A percentile compares a stretch with the other conserved stretches of the same genome.
phyloP scores from a whole-genome alignment of 768 basidiomycete species.

The Phanerochaete sordida region DNA sequence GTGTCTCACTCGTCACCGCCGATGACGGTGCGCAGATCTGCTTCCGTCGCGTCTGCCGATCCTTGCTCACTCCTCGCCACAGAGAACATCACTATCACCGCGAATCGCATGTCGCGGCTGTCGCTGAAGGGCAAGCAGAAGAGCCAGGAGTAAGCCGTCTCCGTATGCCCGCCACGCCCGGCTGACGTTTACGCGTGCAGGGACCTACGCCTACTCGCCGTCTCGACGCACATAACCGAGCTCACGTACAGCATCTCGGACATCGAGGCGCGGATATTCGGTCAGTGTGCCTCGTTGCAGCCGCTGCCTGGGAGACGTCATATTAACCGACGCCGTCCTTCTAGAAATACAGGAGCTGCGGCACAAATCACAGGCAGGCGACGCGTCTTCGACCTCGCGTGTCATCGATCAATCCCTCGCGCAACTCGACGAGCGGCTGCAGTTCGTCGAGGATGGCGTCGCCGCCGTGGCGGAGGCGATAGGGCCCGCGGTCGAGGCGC shows the following conservation, averaged over 20 bases:
- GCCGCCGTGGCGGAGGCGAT: slow-evolving; percentile 64
- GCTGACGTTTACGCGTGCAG: slow-evolving; percentile 33
- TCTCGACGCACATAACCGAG: slow-evolving; percentile 85
- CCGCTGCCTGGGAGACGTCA: neutral
- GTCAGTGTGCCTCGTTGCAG: slow-evolving; percentile 35
- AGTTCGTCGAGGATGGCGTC: slow-evolving; percentile 69
- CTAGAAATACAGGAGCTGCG: slow-evolving; percentile 91
- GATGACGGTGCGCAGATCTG: slow-evolving; percentile 56
- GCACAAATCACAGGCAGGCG: slow-evolving; percentile 72
- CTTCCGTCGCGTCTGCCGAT: neutral
- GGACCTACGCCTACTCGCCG: slow-evolving; percentile 70
- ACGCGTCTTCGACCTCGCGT: slow-evolving; percentile 54
- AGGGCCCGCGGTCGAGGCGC: slow-evolving; percentile 49
- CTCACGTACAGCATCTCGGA: slow-evolving; percentile 84
- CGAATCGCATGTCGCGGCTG: slow-evolving; percentile 38
- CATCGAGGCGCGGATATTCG: slow-evolving; percentile 89
- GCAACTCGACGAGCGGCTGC: slow-evolving; percentile 74
- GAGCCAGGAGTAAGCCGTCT: slow-evolving; percentile 64
- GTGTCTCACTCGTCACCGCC: slow-evolving; percentile 46
- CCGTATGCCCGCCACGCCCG: slow-evolving; percentile 21
- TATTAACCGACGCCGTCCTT: neutral
- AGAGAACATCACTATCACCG: slow-evolving; percentile 77
- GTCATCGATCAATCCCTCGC: slow-evolving; percentile 82
- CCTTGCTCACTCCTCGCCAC: neutral
- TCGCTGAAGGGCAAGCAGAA: slow-evolving; percentile 44